Evolutionary conservation across 2,329 filamentous ascomycete genomes (phyloP).

Genomic region (Ambrosiella beaveri): DNA sequence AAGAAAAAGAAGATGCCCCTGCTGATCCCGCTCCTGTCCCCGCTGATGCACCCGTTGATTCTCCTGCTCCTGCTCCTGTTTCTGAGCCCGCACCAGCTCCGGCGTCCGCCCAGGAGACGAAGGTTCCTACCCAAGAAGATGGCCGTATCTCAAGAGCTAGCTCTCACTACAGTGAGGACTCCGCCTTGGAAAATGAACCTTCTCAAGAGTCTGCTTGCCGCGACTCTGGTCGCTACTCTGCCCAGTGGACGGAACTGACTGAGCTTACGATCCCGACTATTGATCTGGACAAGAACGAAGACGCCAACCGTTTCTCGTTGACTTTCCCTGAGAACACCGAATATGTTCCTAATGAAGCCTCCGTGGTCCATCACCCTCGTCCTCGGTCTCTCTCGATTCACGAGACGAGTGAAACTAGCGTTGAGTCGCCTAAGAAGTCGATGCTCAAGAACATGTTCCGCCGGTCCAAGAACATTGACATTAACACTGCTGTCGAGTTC

Average conservation of each 20-base stretch:
- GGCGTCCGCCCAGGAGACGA: not conserved
- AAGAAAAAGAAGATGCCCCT: not conserved
- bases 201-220: constrained; percentile 7
- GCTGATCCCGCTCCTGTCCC: not conserved
- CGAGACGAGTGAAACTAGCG: not conserved
- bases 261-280: constrained; percentile 11
- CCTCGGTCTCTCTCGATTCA: constrained; percentile 5
- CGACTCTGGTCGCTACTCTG: constrained; percentile 9
- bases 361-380: not conserved
- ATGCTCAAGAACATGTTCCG: constrained; percentile 10
- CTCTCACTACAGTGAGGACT: constrained; percentile 9
- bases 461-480: constrained; percentile 8
- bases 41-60: not conserved
- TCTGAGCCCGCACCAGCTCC: no score
- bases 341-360: not conserved
- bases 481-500: constrained; percentile 3
- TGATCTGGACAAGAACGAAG: constrained; percentile 11
- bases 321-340: constrained; percentile 10
- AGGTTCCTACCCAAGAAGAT: not conserved
- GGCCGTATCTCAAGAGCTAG: constrained; percentile 10
- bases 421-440: constrained; percentile 9
- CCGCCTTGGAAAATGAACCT: constrained; percentile 4
- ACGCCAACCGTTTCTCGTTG: constrained; percentile 7
- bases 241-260: constrained; percentile 12
- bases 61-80: not conserved